Conservation (phyloP, 2,329 filamentous ascomycete species). For the Knoxdaviesia capensis region DNA sequence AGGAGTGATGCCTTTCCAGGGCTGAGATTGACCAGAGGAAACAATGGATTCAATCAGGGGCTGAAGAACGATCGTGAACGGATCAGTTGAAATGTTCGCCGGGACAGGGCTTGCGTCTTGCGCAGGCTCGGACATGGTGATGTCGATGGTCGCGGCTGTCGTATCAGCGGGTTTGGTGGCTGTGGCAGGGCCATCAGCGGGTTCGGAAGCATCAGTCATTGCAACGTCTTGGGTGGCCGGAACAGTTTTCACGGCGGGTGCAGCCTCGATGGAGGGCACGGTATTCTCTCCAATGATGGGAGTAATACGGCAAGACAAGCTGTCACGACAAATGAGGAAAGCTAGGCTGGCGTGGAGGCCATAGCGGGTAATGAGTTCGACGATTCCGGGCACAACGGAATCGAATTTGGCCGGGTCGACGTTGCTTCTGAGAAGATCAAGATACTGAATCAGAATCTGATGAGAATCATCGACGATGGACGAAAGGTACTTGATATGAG, state of each 20-base stretch:
- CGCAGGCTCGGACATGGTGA: slow-evolving; percentile 2
- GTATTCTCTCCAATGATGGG: slow-evolving; percentile 4
- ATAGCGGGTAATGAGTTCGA: slow-evolving; percentile 55
- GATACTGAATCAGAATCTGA: slow-evolving; percentile 65
- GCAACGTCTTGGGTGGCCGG: slow-evolving; percentile 1
- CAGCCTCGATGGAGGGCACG: background rate
- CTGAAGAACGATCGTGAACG: slow-evolving; percentile 51
- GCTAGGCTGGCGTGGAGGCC: slow-evolving; percentile 64
- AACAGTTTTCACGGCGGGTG: background rate
- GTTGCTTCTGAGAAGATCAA: slow-evolving; percentile 73
- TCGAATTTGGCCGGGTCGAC: slow-evolving; percentile 61
- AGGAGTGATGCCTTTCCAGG: slow-evolving; percentile 51
- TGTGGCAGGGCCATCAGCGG: background rate
- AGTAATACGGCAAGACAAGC: slow-evolving; percentile 46
- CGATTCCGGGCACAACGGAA: slow-evolving; percentile 52
- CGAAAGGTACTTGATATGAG: slow-evolving; percentile 74
- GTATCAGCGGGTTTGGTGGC: background rate
- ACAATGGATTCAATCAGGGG: slow-evolving; percentile 53
- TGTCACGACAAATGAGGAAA: slow-evolving; percentile 63
- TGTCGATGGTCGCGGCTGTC: background rate
- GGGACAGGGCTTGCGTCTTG: slow-evolving; percentile 2
- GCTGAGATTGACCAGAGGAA: slow-evolving; percentile 35
- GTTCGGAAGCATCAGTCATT: slow-evolving; percentile 3
- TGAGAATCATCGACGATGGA: slow-evolving; percentile 84
- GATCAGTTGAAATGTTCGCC: background rate